Base-by-base conservation (phyloP, 768 basidiomycete genomes). In the Trametes cubensis region DNA sequence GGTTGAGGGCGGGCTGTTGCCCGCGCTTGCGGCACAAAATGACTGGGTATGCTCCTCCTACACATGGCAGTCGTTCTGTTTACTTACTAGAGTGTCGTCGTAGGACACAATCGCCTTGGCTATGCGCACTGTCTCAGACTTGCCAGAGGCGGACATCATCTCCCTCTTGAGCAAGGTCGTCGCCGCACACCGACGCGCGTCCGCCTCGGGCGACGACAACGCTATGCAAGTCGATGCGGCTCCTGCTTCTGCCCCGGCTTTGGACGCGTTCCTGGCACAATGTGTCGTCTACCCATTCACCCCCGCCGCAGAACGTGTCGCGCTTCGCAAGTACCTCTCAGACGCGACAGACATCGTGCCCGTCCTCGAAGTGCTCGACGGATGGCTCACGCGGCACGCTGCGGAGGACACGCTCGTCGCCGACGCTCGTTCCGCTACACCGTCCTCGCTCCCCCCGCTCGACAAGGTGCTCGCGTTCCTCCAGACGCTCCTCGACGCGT, bases 401-500 rank as follows among this genome's bases (percentile, higher is more conserved):
- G 71, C 70, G 15, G 76, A 80, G 21, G 68, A 75, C 50, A 72
- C 69, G 18, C 69, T 82, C 15, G 64, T 82, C 41, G 78, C 80
- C 0, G 67, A 73, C 5, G 75, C 74, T 4, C 5, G 34, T 18
- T 51, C 69, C 0, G 25, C 64, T 4, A 10, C 34, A 14, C 1
- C 56, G 10, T 38, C 59, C 14, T 47, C 58, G 23, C 49, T 79
- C 25, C 84, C 85, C 17, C 72, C 78, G 2, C 63, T 84, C 17
- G 67, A 75, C 46, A 79, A 81, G 74, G 74, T 86, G 55, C 71
- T 87, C 23, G 64, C 71, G 0, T 88, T 92, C 76, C 69, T 88
- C 8, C 86, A 89, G 73, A 76, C 79, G 6, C 71, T 92, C 57
- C 78, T 94, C 26, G 92, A 94, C 72, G 81, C 90, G 0, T 86